A percentile compares a stretch with the other conserved stretches of the same genome.
Evolutionary conservation across 2,329 filamentous ascomycete species (phyloP).

Genomic region (Fusarium buxicola): DNA sequence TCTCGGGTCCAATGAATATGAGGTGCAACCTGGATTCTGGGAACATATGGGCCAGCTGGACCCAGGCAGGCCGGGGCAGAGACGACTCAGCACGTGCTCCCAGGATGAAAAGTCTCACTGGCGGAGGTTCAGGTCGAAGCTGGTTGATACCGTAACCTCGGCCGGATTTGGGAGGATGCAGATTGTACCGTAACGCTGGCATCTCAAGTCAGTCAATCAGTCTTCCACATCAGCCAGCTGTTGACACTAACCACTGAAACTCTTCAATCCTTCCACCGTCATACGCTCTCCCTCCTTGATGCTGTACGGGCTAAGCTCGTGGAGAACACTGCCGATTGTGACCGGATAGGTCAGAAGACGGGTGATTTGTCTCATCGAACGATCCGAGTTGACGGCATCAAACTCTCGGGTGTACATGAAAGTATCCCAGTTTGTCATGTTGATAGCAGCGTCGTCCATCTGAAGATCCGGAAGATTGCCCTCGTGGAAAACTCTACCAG

Average conservation of each 20-base stretch:
- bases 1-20: constrained; percentile 95
- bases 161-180: constrained; percentile 87
- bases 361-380: constrained; percentile 92
- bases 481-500: constrained; percentile 91
- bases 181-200: constrained; percentile 87
- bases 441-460: constrained; percentile 91
- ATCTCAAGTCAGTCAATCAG: constrained; percentile 7
- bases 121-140: constrained; percentile 84
- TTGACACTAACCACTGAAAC: constrained; percentile 80
- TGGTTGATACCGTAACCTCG: constrained; percentile 80
- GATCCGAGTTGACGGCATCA: constrained; percentile 88
- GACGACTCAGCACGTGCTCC: constrained; percentile 98
- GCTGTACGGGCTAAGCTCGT: constrained; percentile 93
- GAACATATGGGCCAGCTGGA: constrained; percentile 94
- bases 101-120: constrained; percentile 91
- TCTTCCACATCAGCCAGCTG: not conserved
- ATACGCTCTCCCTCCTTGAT: constrained; percentile 80
- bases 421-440: constrained; percentile 99
- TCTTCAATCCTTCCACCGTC: constrained; percentile 91
- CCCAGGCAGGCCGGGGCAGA: constrained; percentile 91
- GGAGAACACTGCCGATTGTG: constrained; percentile 89
- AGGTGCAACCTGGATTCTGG: constrained; percentile 91
- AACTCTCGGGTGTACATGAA: constrained; percentile 94
- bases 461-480: constrained; percentile 91
- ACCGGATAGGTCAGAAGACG: constrained; percentile 92